Conservation (phyloP, 176 grass and related monocot species). For the Aegilops speltoides region DNA sequence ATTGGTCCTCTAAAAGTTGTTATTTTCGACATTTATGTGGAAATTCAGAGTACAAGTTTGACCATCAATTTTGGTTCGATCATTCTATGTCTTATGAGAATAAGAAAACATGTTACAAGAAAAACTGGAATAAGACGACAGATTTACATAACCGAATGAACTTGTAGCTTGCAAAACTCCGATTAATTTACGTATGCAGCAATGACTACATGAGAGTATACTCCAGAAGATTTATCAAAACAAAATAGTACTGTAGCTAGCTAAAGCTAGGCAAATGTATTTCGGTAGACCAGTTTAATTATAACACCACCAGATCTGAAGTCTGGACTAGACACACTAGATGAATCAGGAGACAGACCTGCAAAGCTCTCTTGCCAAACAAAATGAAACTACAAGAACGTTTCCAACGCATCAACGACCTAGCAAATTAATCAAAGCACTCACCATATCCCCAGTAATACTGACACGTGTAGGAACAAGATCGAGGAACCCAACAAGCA, state of each 20-base stretch:
- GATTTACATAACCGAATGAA: neutral
- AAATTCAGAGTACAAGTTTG: neutral
- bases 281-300: neutral
- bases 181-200: neutral
- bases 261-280: neutral
- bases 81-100: neutral
- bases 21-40: neutral
- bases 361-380: constrained; percentile 4
- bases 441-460: constrained; percentile 9
- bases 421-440: constrained; percentile 7
- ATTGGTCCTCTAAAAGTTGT: neutral
- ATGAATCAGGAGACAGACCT: neutral
- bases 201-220: neutral
- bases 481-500: neutral
- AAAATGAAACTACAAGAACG: neutral
- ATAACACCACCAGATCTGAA: neutral
- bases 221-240: neutral
- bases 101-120: neutral
- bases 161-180: neutral
- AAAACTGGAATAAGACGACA: neutral
- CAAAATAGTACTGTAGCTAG: neutral
- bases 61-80: neutral
- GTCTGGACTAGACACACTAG: neutral
- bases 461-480: neutral
- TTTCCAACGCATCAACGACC: constrained; percentile 1